Percentiles rank a stretch among this genome's conserved stretches.
Evolutionary conservation across 2,329 filamentous ascomycete species (phyloP).

Genomic region (Dryadomyces quercus-mongolicae): DNA sequence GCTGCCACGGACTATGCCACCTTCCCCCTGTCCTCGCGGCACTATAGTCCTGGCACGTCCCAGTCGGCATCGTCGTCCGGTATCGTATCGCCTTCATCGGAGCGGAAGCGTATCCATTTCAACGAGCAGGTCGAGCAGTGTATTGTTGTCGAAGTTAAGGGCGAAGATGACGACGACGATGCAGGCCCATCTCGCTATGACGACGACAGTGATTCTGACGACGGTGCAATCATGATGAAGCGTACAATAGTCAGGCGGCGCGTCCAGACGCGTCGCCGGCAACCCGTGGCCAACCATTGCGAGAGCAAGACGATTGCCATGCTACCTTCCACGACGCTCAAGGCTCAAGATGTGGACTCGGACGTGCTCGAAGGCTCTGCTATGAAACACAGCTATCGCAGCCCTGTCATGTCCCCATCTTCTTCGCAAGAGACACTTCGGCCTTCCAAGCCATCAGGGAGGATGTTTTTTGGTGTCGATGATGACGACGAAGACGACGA

Average conservation of each 20-base stretch:
- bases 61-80: conserved; percentile 62
- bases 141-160: conserved; percentile 82
- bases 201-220: conserved; percentile 57
- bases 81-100: conserved; percentile 47
- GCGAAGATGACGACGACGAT: conserved; percentile 61
- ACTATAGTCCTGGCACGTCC: conserved; percentile 48
- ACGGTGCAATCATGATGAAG: conserved; percentile 76
- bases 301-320: conserved; percentile 82
- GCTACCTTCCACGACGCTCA: conserved; percentile 76
- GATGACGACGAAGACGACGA: conserved; percentile 46
- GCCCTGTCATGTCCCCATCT: conserved; percentile 52
- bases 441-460: conserved; percentile 54
- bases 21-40: conserved; percentile 49
- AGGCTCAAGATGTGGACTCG: conserved; percentile 67
- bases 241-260: conserved; percentile 45
- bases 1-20: conserved; percentile 58
- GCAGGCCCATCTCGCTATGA: conserved; percentile 18
- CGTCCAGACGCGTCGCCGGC: conserved; percentile 36
- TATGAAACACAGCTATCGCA: conserved; percentile 47
- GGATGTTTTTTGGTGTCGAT: conserved; percentile 50
- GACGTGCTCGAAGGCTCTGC: conserved; percentile 45
- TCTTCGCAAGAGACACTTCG: conserved; percentile 74
- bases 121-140: conserved; percentile 93
- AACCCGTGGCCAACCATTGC: conserved; percentile 23
- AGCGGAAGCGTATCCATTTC: conserved; percentile 85